Base-by-base conservation (phyloP, 306 rosid genomes). In the Neltuma alba region DNA sequence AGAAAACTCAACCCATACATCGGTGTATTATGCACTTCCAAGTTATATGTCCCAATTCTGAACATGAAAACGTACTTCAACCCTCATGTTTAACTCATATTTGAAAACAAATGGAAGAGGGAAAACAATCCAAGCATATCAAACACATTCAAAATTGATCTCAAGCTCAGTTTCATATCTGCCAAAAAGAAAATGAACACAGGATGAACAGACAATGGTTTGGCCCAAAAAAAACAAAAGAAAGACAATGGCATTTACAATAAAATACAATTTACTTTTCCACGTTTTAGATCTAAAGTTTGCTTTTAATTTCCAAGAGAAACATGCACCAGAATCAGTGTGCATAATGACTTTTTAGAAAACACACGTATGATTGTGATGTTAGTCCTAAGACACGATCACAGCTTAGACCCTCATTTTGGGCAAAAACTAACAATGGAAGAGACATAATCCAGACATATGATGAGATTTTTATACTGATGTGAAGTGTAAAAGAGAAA, bases 401-500 rank as follows among this genome's bases (percentile, higher is more conserved):
- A 52, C 62, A 37, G 52, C 47, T 65, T 13, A 58, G 48, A 40
- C 38, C 68, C 79, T 42, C 15, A 57, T 75, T 78, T 16, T 2
- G 15, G 62, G 45, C 42, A 31, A 42, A 40, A 34, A 30, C 76
- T 33, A 33, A 33, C 4, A 33, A 33, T 33, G 36, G 36, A 33
- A 33, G 36, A 33, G 36, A 33, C 2, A 33, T 33, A 3, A 33
- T 33, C 36, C 36, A 33, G 2, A 33, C 2, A 33, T 33, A 33
- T 33, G 36, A 33, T 33, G 36, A 33, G 68, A 38, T 73, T 71
- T 45, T 63, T 36, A 25, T 66, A 45, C 45, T 57, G 73, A 7
- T 78, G 45, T 63, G 42, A 25, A 62, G 77, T 44, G 71, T 79
- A 52, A 48, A 76, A 14, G 76, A 44, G 25, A 77, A 50, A 45